Evolutionary conservation across 805 yeast species (phyloP).

Genomic region (Saccharomycopsis fibuligera): DNA sequence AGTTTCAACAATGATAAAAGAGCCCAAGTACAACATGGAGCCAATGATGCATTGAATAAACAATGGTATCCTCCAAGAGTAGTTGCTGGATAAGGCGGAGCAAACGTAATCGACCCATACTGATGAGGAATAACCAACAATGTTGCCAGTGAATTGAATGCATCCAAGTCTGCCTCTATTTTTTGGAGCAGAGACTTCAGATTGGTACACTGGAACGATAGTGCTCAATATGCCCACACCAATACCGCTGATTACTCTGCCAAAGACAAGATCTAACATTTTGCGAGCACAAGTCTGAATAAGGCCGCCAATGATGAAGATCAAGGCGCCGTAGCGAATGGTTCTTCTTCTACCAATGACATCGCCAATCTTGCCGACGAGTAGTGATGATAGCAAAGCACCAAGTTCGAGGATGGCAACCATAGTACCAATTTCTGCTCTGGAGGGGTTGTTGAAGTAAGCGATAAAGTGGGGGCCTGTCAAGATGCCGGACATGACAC

Average conservation of each 20-base stretch:
- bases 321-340: slow-evolving; percentile 69
- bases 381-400: slow-evolving; percentile 72
- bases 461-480: slow-evolving; percentile 62
- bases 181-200: slow-evolving; percentile 83
- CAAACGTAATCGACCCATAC: slow-evolving; percentile 85
- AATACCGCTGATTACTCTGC: slow-evolving; percentile 74
- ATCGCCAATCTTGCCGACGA: slow-evolving; percentile 75
- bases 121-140: slow-evolving; percentile 71
- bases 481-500: slow-evolving; percentile 83
- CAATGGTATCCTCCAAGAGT: slow-evolving; percentile 76
- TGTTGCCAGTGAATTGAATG: slow-evolving; percentile 82
- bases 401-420: slow-evolving; percentile 87
- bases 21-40: slow-evolving; percentile 58
- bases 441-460: slow-evolving; percentile 67
- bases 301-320: slow-evolving; percentile 74
- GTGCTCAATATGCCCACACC: slow-evolving; percentile 83
- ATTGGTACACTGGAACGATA: slow-evolving; percentile 81
- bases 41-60: slow-evolving; percentile 75
- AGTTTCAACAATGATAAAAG: slow-evolving; percentile 74
- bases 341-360: slow-evolving; percentile 72
- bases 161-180: slow-evolving; percentile 82
- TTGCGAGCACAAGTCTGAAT: slow-evolving; percentile 58
- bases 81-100: slow-evolving; percentile 52
- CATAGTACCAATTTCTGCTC: slow-evolving; percentile 75
- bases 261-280: slow-evolving; percentile 55